Conservation (phyloP, 2,329 filamentous ascomycete species). For the Fusarium illudens region DNA sequence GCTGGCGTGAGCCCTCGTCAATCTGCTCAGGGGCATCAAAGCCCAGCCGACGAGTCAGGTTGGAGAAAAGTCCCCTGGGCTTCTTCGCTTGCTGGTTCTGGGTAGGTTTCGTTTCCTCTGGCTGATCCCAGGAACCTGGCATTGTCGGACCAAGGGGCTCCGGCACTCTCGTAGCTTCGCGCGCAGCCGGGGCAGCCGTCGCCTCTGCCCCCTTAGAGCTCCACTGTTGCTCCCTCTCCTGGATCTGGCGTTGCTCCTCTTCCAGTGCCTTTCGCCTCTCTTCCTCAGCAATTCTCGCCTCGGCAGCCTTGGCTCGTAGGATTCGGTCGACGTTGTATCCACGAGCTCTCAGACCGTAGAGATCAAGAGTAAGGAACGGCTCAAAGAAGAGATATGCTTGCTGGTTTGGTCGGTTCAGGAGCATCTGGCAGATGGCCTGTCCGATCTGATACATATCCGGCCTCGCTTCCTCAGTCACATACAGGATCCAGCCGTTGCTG, state of each 20-base stretch:
- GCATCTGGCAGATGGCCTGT: constrained; percentile 81
- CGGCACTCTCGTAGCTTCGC: constrained; percentile 53
- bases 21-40: constrained; percentile 62
- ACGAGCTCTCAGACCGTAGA: constrained; percentile 82
- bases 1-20: constrained; percentile 53
- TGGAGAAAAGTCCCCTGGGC: constrained; percentile 71
- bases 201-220: constrained; percentile 41
- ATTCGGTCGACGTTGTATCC: constrained; percentile 98
- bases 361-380: constrained; percentile 84
- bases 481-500: constrained; percentile 71
- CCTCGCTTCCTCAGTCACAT: constrained; percentile 72
- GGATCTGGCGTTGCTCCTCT: constrained; percentile 74
- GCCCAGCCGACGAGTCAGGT: constrained; percentile 72
- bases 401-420: constrained; percentile 84
- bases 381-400: constrained; percentile 92
- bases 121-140: constrained; percentile 80
- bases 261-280: constrained; percentile 78
- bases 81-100: constrained; percentile 49
- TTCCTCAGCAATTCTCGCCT: constrained; percentile 86
- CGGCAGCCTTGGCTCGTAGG: constrained; percentile 83
- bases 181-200: constrained; percentile 51
- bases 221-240: constrained; percentile 62
- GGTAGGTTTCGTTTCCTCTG: constrained; percentile 56
- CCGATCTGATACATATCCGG: constrained; percentile 93
- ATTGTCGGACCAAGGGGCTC: constrained; percentile 59